Conservation (phyloP, 2,329 filamentous ascomycete species). For the Alternaria postmessia region DNA sequence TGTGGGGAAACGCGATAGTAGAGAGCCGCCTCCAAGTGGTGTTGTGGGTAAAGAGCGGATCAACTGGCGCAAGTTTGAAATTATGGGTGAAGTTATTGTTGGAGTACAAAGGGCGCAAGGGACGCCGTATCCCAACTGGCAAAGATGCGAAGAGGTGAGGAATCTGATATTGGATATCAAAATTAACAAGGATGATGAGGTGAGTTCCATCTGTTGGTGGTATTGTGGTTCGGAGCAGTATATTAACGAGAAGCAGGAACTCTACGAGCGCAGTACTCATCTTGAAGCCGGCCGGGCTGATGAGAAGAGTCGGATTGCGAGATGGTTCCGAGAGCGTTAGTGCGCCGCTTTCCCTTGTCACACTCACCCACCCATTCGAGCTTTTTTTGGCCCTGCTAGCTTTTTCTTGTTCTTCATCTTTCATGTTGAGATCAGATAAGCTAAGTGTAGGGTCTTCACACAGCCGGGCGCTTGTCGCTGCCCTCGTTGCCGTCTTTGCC, state of each 20-base stretch:
- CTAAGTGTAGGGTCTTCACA: conserved; percentile 34
- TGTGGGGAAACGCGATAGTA: conserved; percentile 37
- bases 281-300: conserved; percentile 60
- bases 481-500: conserved; percentile 29
- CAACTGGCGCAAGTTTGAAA: conserved; percentile 98
- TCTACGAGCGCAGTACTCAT: conserved; percentile 66
- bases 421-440: conserved; percentile 24
- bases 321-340: conserved; percentile 58
- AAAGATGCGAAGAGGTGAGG: conserved; percentile 72
- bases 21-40: conserved; percentile 54
- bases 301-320: conserved; percentile 52
- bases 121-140: conserved; percentile 77
- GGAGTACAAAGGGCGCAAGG: conserved; percentile 92
- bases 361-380: background rate
- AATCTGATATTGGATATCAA: conserved; percentile 82
- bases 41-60: conserved; percentile 68
- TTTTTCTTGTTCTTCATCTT: conserved; percentile 20
- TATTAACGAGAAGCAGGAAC: conserved; percentile 55
- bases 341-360: conserved; percentile 23
- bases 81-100: conserved; percentile 89
- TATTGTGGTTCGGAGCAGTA: background rate
- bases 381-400: conserved; percentile 1
- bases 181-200: conserved; percentile 87
- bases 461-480: conserved; percentile 34
- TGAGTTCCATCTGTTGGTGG: conserved; percentile 55